These are phyloP conservation scores for Penicillium olsonii DNA, from an alignment of 2,329 filamentous ascomycete genomes.

Conservation along the genomic window DNA sequence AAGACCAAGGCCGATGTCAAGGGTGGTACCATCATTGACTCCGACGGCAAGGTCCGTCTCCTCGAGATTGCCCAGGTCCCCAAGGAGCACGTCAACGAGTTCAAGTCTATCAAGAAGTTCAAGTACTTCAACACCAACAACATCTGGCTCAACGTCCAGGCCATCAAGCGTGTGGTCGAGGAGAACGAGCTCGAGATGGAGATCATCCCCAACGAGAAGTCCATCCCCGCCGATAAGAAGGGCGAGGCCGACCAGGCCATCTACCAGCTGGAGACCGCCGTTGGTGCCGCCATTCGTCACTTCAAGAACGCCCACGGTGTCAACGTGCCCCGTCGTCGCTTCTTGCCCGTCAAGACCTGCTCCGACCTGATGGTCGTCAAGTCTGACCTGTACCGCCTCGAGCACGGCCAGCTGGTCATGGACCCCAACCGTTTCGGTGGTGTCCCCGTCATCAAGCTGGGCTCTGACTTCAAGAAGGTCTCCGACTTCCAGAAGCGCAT, in stretches of 20 bases:
- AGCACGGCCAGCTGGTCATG: conserved; percentile 97
- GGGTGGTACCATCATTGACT: conserved; percentile 99
- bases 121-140: conserved; percentile 99
- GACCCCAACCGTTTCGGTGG: conserved; percentile 95
- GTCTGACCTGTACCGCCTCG: conserved; percentile 96
- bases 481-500: conserved; percentile 66
- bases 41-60: conserved; percentile 93
- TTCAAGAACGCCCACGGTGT: conserved; percentile 99
- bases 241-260: conserved; percentile 97
- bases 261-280: conserved; percentile 96
- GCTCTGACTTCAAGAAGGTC: conserved; percentile 99
- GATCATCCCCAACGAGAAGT: conserved; percentile 99
- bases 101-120: conserved; percentile 99
- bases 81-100: conserved; percentile 99
- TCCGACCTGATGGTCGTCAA: conserved; percentile 99
- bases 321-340: conserved; percentile 94
- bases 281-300: conserved; percentile 97
- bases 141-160: conserved; percentile 98
- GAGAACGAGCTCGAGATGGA: conserved; percentile 98
- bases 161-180: conserved; percentile 98
- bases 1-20: conserved; percentile 99
- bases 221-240: conserved; percentile 98
- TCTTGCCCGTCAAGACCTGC: conserved; percentile 99
- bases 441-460: conserved; percentile 97
- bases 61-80: conserved; percentile 98